Base-by-base conservation (phyloP, 2,329 filamentous ascomycete genomes). In the Penicillium thymicola region DNA sequence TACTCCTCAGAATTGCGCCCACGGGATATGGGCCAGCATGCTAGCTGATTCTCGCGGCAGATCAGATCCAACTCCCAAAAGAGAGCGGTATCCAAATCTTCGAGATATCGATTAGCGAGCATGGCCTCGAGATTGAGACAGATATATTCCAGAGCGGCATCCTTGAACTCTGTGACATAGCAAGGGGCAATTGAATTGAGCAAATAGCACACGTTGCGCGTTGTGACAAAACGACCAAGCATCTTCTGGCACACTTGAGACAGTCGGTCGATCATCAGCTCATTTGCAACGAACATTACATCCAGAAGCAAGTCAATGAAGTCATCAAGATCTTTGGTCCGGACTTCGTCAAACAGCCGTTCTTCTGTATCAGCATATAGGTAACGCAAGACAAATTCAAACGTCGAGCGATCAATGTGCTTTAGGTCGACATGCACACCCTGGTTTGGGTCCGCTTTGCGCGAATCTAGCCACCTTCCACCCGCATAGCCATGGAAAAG, bases 251-350 rank as follows among this genome's bases (percentile, higher is more conserved):
- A 97, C 28, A 95, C 86, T 70, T 96, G 90, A 5, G 90, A 91
- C 5, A 99, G 78, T 7, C 92, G 84, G 70, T 97, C 92, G 45
- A 99, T 82, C 92, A 99, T 97, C 55, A 99, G 78, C 73, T 99
- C 93, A 69, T 99, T 94, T 13, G 92, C 91, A 51, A 90, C 88
- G 54, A 86, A 86, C 82, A 97, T 88, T 43, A 97, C 89, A 65
- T 96, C 92, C 76, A 97, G 83, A 9, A 97, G 82, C n/a, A 94
- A 79, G 65, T 97, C 92, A 5, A 92, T 85, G 60, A 96, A 92
- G 44, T 92, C 88, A 63, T 97, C 92, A 6, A 96, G 75, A 58
- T 87, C 86, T 16, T 84, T 78, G 36, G 84, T 82, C 16, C 88
- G 82, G 5, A 94, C 82, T 32, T 88, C 80, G 62, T 96, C 85